Conservation (phyloP, 2,329 filamentous ascomycete species). For the Aspergillus persii region DNA sequence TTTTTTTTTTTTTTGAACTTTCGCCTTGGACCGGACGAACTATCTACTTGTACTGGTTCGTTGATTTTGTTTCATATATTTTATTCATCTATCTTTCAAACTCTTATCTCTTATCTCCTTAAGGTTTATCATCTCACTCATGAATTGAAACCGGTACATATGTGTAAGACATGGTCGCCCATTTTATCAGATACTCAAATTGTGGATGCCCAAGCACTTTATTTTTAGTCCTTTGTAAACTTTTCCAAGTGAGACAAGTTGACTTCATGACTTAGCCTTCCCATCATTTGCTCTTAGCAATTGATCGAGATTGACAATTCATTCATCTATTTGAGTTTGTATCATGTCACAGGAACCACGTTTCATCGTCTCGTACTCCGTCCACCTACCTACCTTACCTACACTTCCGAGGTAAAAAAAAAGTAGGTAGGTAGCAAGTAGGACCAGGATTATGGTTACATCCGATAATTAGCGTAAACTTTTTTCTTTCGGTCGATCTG, state of each 20-base stretch:
- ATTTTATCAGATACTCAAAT: not conserved
- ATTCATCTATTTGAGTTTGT: not conserved
- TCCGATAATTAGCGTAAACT: too few species aligned
- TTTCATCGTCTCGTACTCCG: not conserved
- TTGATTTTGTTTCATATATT: constrained; percentile 5
- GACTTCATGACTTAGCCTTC: not conserved
- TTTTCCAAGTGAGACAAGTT: not conserved
- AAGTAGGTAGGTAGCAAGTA: too few species aligned
- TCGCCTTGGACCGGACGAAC: not conserved
- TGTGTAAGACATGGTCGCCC: not conserved
- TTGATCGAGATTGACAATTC: too few species aligned
- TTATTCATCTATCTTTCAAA: constrained; percentile 4
- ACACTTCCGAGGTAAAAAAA: too few species aligned
- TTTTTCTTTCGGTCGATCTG: too few species aligned
- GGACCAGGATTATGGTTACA: too few species aligned
- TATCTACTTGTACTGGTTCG: not conserved
- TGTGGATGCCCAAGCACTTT: not conserved
- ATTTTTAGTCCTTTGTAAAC: not conserved
- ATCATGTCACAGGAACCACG: not conserved
- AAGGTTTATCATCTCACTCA: not conserved
- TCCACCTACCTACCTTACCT: not conserved
- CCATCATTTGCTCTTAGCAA: not conserved
- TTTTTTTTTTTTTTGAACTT: constrained; percentile 6
- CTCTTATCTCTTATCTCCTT: not conserved
- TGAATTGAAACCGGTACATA: not conserved